Base-by-base conservation (phyloP, 2,329 filamentous ascomycete genomes). In the Sporothrix phasma region DNA sequence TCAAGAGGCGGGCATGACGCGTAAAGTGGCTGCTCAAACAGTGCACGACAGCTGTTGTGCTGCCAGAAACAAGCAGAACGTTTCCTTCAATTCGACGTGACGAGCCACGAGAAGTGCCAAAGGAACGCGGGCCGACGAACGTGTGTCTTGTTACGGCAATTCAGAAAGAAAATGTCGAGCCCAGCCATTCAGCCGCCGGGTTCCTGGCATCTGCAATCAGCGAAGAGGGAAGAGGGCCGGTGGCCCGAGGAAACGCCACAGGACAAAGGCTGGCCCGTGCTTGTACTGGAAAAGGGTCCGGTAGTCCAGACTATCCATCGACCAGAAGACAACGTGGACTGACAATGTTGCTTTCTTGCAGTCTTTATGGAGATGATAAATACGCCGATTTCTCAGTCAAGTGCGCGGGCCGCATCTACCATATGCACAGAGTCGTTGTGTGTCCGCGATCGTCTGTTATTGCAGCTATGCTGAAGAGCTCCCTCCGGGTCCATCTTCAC, bases 161-260 rank as follows among this genome's bases (percentile, higher is more conserved):
- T 15, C 31, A 4, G 15, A 13, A 47, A 37, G 39, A n/a, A 39
- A 31, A 29, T 37, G 51, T 39, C 31, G 17, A n/a, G 41, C n/a
- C 19, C 51, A 19, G 3, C 51, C 51, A 39, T 61, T 61, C 51
- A 61, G 45, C 59, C 59, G 59, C 45, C 59, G 59, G 19, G 59
- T 7, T 51, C 41, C 59, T 45, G 59, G 59, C 43, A 49, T 31
- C 59, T 39, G 43, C 19, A 61, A 37, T 61, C 45, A 34, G 45
- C 45, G 19, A 26, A 51, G 46, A 24, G 34, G 31, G 34, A 39
- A 24, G 43, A 31, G 34, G 37, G 31, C 47, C 24, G 24, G 24
- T 46, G 34, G 49, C 61, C 45, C 43, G 59, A 45, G 7, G 31
- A 17, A 39, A 24, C 19, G 34, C 34, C 7, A 15, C 5, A 6